phyloP scores from a whole-genome alignment of 2,329 filamentous ascomycete species.

The Fusarium staphyleae region DNA sequence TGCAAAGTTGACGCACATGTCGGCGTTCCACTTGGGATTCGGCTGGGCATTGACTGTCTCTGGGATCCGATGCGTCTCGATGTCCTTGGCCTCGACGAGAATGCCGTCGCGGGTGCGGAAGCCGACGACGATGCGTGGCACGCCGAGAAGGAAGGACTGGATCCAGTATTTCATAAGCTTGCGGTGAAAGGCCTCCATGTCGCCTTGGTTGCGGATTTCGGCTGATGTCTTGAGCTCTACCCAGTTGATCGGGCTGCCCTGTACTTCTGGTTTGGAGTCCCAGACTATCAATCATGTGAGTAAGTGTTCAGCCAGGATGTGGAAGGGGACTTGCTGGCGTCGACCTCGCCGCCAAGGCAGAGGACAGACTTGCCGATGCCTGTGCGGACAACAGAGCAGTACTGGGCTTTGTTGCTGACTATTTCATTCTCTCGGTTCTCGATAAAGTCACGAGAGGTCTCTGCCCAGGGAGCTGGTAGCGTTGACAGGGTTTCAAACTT shows the following conservation, averaged over 20 bases:
- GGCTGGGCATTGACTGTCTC: slow-evolving; percentile 72
- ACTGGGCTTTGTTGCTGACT: slow-evolving; percentile 91
- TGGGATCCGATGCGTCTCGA: slow-evolving; percentile 82
- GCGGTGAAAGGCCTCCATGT: slow-evolving; percentile 79
- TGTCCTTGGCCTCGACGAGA: slow-evolving; percentile 75
- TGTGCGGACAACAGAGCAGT: slow-evolving; percentile 92
- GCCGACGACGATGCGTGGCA: slow-evolving; percentile 90
- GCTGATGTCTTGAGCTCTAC: slow-evolving; percentile 94
- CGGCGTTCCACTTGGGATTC: slow-evolving; percentile 82
- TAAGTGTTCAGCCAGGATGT: neutral
- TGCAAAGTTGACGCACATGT: slow-evolving; percentile 92
- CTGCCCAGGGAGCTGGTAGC: slow-evolving; percentile 76
- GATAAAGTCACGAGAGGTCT: slow-evolving; percentile 77
- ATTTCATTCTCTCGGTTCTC: slow-evolving; percentile 73
- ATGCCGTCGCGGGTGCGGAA: slow-evolving; percentile 79
- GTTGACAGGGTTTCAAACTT: slow-evolving; percentile 93
- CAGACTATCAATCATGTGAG: slow-evolving; percentile 63
- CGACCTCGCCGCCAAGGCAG: slow-evolving; percentile 91
- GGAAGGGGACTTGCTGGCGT: slow-evolving; percentile 68
- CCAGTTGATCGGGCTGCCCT: slow-evolving; percentile 80
- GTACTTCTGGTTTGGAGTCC: slow-evolving; percentile 76
- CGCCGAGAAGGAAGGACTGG: slow-evolving; percentile 91
- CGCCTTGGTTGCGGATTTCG: slow-evolving; percentile 70
- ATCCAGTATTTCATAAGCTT: slow-evolving; percentile 98
- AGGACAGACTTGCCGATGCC: slow-evolving; percentile 79